A percentile compares a stretch with the other conserved stretches of the same genome.
These are phyloP conservation scores for Tulasnella sp. DNA, from an alignment of 768 basidiomycete genomes.

Conservation along the genomic window DNA sequence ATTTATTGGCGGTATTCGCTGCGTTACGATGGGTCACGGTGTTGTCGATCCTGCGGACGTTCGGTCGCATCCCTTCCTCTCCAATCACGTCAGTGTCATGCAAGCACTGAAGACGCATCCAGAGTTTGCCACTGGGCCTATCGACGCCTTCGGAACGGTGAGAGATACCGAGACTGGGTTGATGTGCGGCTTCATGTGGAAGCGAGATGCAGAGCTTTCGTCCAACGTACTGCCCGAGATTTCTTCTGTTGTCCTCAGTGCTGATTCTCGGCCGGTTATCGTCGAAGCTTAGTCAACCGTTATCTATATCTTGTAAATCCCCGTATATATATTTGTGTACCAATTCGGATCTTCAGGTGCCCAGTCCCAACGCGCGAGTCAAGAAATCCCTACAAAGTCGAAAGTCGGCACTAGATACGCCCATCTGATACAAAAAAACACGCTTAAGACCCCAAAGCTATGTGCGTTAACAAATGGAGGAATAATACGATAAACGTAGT, in stretches of 20 bases:
- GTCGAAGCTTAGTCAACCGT: neutral
- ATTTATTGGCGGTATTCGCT: conserved; percentile 32
- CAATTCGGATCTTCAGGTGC: neutral
- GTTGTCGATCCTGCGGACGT: conserved; percentile 32
- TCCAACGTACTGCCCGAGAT: neutral
- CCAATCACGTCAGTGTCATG: conserved; percentile 32
- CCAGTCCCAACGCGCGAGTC: no score
- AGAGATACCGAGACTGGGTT: conserved; percentile 20
- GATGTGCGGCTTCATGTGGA: conserved; percentile 31
- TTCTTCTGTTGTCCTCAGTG: neutral
- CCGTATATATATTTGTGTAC: neutral
- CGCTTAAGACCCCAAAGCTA: no score
- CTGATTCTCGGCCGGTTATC: neutral
- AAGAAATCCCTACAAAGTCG: neutral
- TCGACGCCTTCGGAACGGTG: conserved; percentile 31
- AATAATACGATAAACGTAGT: no score
- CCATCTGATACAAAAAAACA: no score
- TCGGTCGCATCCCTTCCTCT: conserved; percentile 37
- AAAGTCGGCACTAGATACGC: neutral
- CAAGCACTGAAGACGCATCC: conserved; percentile 22
- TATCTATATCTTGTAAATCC: neutral
- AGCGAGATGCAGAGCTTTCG: neutral
- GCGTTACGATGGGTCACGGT: conserved; percentile 37
- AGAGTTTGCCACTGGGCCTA: conserved; percentile 7
- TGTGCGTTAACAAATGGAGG: no score